Evolutionary conservation across 805 yeast genomes (phyloP).

Genomic region (Kregervanrija delftensis): DNA sequence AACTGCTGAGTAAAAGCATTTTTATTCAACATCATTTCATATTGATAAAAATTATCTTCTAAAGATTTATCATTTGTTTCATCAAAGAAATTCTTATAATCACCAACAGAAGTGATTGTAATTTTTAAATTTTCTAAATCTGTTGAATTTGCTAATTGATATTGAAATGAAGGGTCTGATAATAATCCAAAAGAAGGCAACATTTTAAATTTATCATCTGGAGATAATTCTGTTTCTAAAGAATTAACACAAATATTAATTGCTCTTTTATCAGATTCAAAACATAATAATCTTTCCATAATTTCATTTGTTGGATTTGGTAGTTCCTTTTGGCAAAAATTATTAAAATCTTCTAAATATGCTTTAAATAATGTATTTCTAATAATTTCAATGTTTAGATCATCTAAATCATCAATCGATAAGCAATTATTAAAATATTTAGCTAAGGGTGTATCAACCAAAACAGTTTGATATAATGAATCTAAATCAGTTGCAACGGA

Average conservation of each 20-base stretch:
- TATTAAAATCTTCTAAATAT: slow-evolving; percentile 79
- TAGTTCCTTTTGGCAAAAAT: slow-evolving; percentile 55
- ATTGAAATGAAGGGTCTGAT: slow-evolving; percentile 57
- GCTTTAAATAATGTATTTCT: slow-evolving; percentile 90
- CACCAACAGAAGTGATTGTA: slow-evolving; percentile 57
- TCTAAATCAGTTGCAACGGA: slow-evolving; percentile 93
- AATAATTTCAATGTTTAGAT: slow-evolving; percentile 89
- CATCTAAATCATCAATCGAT: slow-evolving; percentile 84
- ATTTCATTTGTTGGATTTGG: slow-evolving; percentile 74
- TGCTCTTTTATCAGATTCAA: slow-evolving; percentile 93
- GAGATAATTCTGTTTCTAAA: slow-evolving; percentile 70
- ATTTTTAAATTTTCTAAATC: slow-evolving; percentile 78
- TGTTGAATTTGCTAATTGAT: slow-evolving; percentile 65
- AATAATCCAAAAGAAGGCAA: slow-evolving; percentile 81
- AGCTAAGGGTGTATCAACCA: slow-evolving; percentile 95
- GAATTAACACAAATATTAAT: slow-evolving; percentile 90
- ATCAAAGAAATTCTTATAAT: slow-evolving; percentile 55
- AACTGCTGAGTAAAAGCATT: slow-evolving; percentile 96
- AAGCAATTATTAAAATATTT: slow-evolving; percentile 91
- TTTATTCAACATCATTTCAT: slow-evolving; percentile 88
- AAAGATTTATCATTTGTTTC: slow-evolving; percentile 48
- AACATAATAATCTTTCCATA: slow-evolving; percentile 69
- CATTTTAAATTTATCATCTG: slow-evolving; percentile 62
- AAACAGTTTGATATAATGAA: slow-evolving; percentile 84
- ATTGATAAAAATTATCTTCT: slow-evolving; percentile 90